Base-by-base conservation (phyloP, 2,329 filamentous ascomycete species). In the Fusarium sp. region DNA sequence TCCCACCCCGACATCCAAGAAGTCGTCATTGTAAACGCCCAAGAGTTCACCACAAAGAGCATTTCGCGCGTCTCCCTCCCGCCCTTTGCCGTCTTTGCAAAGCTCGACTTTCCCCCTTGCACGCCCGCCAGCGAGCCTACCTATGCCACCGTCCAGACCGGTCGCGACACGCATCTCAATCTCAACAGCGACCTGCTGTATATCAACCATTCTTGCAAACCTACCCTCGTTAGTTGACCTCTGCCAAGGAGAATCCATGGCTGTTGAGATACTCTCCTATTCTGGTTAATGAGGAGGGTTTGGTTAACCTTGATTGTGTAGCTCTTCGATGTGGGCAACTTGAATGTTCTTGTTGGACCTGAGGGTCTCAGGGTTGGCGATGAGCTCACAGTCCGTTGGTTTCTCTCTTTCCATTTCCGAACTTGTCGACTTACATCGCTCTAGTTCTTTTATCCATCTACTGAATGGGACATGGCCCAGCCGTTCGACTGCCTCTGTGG, bases 381-480 rank as follows among this genome's bases (percentile, higher is more conserved):
- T 57, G 85, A 88, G 70, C 77, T 88, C 42, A 86, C 85, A 49
- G 82, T 84, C 37, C 27, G 45, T 54, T 29, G 9, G 9, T 11
- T 23, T 13, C 7, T 4, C 19, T n/a, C 17, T 29, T 9, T 19
- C 7, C 4, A 4, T 19, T 10, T 9, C n/a, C 19, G 17, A 19
- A 25, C 15, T 31, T 57, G 39, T 49, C 23, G 35, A 15, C 35
- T 65, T 8, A 63, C 19, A 17, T 14, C 11, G 1, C 13, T 10
- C 15, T 48, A 84, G 71, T 92, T 91, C 77, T 92, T 91, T 76
- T 92, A 92, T 68, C 88, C 89, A 4, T 90, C 86, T 49, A 91
- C 88, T 2, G 89, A 92, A 75, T 92, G 88, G 88, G 70, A 80
- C 69, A 91, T 92, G 88, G 85, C 85, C 29, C 88, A 91, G 77